Conservation (phyloP, 164 flowering plant genomes). For the Tinospora cordifolia region DNA sequence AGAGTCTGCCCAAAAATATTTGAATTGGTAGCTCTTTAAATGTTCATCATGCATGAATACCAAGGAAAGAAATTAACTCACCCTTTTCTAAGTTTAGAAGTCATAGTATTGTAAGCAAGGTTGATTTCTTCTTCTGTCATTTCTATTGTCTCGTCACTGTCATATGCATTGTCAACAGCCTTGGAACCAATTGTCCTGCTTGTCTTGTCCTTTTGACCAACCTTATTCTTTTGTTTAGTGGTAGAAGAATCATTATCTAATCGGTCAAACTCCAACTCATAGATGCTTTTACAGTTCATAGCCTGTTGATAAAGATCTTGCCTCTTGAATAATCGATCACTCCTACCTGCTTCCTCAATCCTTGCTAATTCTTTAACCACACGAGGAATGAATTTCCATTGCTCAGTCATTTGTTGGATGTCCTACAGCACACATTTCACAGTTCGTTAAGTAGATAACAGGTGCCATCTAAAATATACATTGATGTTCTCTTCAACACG, state of each 20-base stretch:
- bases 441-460: neutral
- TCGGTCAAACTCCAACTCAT: conserved; percentile 40
- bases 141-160: conserved; percentile 82
- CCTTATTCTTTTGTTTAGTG: conserved; percentile 23
- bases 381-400: conserved; percentile 72
- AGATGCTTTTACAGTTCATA: conserved; percentile 44
- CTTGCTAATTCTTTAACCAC: conserved; percentile 62
- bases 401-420: conserved; percentile 41
- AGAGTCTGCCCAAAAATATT: no score
- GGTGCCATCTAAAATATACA: neutral
- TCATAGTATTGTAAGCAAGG: conserved; percentile 43
- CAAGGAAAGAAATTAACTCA: neutral
- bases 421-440: conserved; percentile 33
- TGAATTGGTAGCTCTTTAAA: no score
- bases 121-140: conserved; percentile 93
- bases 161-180: conserved; percentile 35
- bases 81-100: conserved; percentile 26
- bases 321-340: conserved; percentile 26
- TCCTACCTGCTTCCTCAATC: conserved; percentile 24
- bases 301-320: conserved; percentile 55
- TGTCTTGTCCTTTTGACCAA: conserved; percentile 11
- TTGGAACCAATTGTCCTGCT: conserved; percentile 11
- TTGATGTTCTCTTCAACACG: neutral
- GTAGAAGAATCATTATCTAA: conserved; percentile 17
- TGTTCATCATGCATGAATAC: no score